phyloP scores from a whole-genome alignment of 139 green algal genomes.

The Tetradesmus lagerheimii region DNA sequence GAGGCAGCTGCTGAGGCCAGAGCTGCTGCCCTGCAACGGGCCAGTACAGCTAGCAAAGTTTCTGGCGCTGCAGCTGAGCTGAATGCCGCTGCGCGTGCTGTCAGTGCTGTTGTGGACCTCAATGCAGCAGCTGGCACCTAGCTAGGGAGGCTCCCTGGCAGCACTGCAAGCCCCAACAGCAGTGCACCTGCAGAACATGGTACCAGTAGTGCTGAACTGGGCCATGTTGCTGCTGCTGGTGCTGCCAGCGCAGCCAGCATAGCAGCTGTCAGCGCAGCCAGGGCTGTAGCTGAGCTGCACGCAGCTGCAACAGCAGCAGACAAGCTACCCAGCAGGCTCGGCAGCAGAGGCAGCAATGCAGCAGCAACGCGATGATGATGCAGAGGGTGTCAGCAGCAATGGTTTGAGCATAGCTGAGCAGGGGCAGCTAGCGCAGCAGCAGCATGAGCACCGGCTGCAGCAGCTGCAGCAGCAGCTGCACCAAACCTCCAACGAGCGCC shows the following conservation, averaged over 20 bases:
- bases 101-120: neutral
- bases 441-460: neutral
- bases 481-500: no score
- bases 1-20: neutral
- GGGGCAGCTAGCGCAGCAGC: neutral
- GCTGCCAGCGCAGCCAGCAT: neutral
- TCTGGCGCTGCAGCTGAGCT: neutral
- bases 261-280: neutral
- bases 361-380: neutral
- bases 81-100: neutral
- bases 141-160: no score
- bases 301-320: neutral
- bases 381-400: no score
- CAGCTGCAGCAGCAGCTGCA: slow-evolving; percentile 22
- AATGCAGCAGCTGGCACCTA: neutral
- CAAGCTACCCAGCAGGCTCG: neutral
- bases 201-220: neutral
- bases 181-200: neutral
- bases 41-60: neutral
- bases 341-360: slow-evolving; percentile 13
- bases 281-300: neutral
- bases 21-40: neutral
- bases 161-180: neutral
- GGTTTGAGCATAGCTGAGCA: neutral
- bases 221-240: neutral